Evolutionary conservation across 768 basidiomycete species (phyloP).

Genomic region (Basidioascus undulatus): DNA sequence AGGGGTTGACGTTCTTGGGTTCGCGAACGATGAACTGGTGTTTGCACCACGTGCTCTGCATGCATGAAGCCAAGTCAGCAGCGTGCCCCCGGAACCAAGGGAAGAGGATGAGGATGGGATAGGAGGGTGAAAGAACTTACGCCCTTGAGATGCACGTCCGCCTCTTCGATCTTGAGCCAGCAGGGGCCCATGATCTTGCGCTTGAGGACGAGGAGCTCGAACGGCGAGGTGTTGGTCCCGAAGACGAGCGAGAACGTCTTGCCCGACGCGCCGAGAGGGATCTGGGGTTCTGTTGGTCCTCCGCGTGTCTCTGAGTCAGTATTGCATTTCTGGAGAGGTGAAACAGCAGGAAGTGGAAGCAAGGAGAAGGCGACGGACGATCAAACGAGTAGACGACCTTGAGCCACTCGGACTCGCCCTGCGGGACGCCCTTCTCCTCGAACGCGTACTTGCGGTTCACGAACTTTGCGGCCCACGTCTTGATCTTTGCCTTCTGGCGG

Average conservation of each 20-base stretch:
- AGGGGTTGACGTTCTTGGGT: slow-evolving; percentile 71
- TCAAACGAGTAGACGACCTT: slow-evolving; percentile 81
- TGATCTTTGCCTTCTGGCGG: slow-evolving; percentile 44
- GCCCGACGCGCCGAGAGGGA: slow-evolving; percentile 48
- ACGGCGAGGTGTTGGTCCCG: slow-evolving; percentile 75
- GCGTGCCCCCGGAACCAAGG: too few relatives aligned
- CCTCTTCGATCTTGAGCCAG: slow-evolving; percentile 70
- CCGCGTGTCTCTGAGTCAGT: not conserved
- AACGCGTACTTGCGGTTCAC: slow-evolving; percentile 84
- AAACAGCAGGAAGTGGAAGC: not conserved
- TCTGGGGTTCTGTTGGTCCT: slow-evolving; percentile 33
- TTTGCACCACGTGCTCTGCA: slow-evolving; percentile 88
- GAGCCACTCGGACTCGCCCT: slow-evolving; percentile 57
- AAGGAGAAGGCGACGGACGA: slow-evolving; percentile 25
- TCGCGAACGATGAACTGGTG: slow-evolving; percentile 59
- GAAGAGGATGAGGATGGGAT: not conserved
- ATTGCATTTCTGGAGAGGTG: not conserved
- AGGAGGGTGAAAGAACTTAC: slow-evolving; percentile 25
- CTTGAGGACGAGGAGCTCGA: slow-evolving; percentile 79
- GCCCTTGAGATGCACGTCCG: slow-evolving; percentile 39
- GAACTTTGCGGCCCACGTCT: slow-evolving; percentile 53
- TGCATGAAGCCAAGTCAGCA: not conserved
- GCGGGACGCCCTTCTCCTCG: slow-evolving; percentile 55
- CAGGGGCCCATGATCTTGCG: slow-evolving; percentile 98
- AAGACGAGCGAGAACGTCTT: slow-evolving; percentile 70